A percentile compares a stretch with the other conserved stretches of the same genome.
Evolutionary conservation across 768 basidiomycete genomes (phyloP).

Genomic region (Mycena filopes): DNA sequence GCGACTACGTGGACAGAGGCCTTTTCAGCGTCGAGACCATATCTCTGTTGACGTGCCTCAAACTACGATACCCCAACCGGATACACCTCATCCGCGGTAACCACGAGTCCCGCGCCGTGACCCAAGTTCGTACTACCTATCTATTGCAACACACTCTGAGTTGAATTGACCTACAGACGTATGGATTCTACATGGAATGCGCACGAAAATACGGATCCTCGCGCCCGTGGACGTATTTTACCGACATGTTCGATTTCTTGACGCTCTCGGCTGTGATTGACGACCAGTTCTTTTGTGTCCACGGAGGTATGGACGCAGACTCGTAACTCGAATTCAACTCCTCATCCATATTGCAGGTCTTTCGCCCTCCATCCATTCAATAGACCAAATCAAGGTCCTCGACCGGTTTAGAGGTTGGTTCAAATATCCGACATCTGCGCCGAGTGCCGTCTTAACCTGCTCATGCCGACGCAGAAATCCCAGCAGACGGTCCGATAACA

Average conservation of each 20-base stretch:
- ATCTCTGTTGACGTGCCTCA: slow-evolving; percentile 94
- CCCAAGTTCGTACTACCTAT: slow-evolving; percentile 85
- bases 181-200: slow-evolving; percentile 99
- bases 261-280: slow-evolving; percentile 97
- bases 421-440: no score
- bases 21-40: slow-evolving; percentile 99
- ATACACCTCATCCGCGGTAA: slow-evolving; percentile 97
- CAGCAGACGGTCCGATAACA: slow-evolving; percentile 99
- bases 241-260: slow-evolving; percentile 99
- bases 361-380: slow-evolving; percentile 76
- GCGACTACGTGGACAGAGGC: slow-evolving; percentile 98
- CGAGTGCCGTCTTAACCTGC: neutral
- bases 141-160: no score
- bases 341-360: slow-evolving; percentile 64
- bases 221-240: slow-evolving; percentile 98
- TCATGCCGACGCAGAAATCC: slow-evolving; percentile 70
- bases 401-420: slow-evolving; percentile 57
- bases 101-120: slow-evolving; percentile 96
- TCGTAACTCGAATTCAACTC: slow-evolving; percentile 25
- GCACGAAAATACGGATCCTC: slow-evolving; percentile 95
- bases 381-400: slow-evolving; percentile 6
- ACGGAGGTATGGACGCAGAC: slow-evolving; percentile 74
- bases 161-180: no score
- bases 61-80: slow-evolving; percentile 94
- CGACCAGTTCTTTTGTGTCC: slow-evolving; percentile 98